phyloP scores from a whole-genome alignment of 2,329 filamentous ascomycete species.

The Lasiodiplodia theobromae region DNA sequence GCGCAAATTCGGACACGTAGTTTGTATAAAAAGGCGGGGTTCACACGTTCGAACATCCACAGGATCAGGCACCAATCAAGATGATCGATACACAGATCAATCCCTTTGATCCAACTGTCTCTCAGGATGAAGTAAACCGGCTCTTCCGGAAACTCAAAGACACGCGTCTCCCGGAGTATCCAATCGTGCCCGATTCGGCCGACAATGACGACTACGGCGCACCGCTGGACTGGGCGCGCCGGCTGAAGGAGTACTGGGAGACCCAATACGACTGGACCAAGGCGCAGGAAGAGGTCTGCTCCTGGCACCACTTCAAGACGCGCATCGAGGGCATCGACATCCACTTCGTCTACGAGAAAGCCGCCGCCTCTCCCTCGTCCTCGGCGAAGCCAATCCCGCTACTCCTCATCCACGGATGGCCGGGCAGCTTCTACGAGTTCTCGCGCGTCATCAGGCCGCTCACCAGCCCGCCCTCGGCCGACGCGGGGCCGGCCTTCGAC shows the following conservation, averaged over 20 bases:
- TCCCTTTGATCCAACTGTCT: constrained; percentile 45
- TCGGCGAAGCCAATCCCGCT: constrained; percentile 47
- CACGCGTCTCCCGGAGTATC: constrained; percentile 41
- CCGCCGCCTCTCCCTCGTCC: constrained; percentile 33
- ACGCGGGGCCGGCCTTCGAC: constrained; percentile 56
- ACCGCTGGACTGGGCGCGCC: constrained; percentile 43
- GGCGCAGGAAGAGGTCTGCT: constrained; percentile 43
- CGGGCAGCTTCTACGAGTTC: constrained; percentile 55
- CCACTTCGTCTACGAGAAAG: constrained; percentile 51
- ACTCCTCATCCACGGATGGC: constrained; percentile 55
- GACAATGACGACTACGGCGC: constrained; percentile 42
- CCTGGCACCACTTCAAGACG: constrained; percentile 45
- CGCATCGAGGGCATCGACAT: constrained; percentile 45
- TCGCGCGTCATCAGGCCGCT: constrained; percentile 48
- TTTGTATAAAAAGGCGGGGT: neutral
- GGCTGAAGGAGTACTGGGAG: constrained; percentile 45
- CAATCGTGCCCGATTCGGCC: constrained; percentile 46
- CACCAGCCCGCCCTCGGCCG: constrained; percentile 37
- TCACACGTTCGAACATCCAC: too few species aligned
- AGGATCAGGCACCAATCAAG: too few species aligned
- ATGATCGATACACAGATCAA: constrained; percentile 36
- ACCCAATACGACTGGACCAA: constrained; percentile 44
- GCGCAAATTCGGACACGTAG: neutral
- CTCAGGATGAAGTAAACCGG: constrained; percentile 44
- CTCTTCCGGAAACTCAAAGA: constrained; percentile 47